Percentiles rank a stretch among this genome's conserved stretches.
Evolutionary conservation across 352 stramenopile genomes (phyloP).

Genomic region (Globisporangium ultimum): DNA sequence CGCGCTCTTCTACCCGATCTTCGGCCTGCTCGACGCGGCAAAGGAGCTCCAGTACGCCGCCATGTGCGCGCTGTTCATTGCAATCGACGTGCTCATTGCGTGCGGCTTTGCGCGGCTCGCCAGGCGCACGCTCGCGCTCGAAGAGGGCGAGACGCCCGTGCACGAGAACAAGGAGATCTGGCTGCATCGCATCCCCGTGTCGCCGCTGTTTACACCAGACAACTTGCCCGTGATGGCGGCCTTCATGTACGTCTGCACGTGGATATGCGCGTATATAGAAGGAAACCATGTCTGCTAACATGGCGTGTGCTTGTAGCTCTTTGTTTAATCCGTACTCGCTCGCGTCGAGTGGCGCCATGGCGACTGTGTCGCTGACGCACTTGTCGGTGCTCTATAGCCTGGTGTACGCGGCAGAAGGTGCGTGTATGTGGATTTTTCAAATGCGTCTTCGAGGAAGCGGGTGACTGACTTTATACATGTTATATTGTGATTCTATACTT

Average conservation of each 20-base stretch:
- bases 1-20: conserved; percentile 55
- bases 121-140: conserved; percentile 30
- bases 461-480: too few relatives aligned
- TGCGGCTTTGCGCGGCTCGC: conserved; percentile 58
- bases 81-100: conserved; percentile 53
- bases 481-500: not conserved
- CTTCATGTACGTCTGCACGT: conserved; percentile 34
- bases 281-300: not conserved
- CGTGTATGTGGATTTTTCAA: not conserved
- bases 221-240: conserved; percentile 45
- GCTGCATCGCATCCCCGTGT: conserved; percentile 69
- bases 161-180: conserved; percentile 54
- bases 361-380: conserved; percentile 67
- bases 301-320: conserved; percentile 23
- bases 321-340: conserved; percentile 82
- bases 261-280: not conserved
- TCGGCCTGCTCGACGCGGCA: conserved; percentile 15
- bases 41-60: conserved; percentile 23
- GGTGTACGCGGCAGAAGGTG: conserved; percentile 66
- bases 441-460: too few relatives aligned
- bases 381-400: conserved; percentile 61
- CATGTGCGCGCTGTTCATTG: conserved; percentile 40
- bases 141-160: conserved; percentile 41
- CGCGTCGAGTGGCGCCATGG: conserved; percentile 63
- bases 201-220: conserved; percentile 48